A percentile compares a stretch with the other conserved stretches of the same genome.
These are phyloP conservation scores for Apiotrichum akiyoshidainum DNA, from an alignment of 1,284 basidiomycete species.

Conservation along the genomic window DNA sequence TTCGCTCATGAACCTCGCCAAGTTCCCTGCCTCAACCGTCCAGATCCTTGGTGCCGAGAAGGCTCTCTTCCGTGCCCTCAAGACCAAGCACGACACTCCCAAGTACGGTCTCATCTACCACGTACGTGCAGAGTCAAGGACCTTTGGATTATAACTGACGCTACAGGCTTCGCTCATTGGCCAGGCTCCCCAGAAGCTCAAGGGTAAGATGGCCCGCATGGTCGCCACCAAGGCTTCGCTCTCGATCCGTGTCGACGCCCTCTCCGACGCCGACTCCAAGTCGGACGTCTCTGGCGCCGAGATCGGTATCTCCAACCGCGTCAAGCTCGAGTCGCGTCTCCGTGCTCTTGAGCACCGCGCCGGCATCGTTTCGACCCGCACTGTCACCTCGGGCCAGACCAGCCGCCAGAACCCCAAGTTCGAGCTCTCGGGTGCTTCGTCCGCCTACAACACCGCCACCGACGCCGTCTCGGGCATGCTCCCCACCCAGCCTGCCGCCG, in stretches of 20 bases:
- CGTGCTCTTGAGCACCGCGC: constrained; percentile 80
- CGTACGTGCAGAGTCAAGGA: constrained; percentile 18
- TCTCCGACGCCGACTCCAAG: constrained; percentile 88
- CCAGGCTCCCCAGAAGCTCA: constrained; percentile 94
- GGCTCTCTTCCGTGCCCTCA: constrained; percentile 94
- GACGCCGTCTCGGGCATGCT: constrained; percentile 65
- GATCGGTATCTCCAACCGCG: constrained; percentile 87
- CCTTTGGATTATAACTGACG: no score
- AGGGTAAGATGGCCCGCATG: constrained; percentile 99
- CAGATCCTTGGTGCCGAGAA: constrained; percentile 99
- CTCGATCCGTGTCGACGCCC: constrained; percentile 92
- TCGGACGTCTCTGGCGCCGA: constrained; percentile 74
- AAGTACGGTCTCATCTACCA: constrained; percentile 98
- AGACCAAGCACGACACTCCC: constrained; percentile 98
- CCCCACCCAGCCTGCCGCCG: constrained; percentile 72
- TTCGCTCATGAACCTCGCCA: constrained; percentile 86
- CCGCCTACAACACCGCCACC: constrained; percentile 72
- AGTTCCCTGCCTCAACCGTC: constrained; percentile 95
- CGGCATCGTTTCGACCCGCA: constrained; percentile 65
- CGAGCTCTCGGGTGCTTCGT: constrained; percentile 67
- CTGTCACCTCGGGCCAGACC: constrained; percentile 57
- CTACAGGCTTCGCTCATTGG: constrained; percentile 77
- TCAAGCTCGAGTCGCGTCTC: constrained; percentile 90
- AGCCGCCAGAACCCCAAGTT: constrained; percentile 66
- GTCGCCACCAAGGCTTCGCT: constrained; percentile 96